Evolutionary conservation across 2,329 filamentous ascomycete species (phyloP), one percentile per base, ranked within the genome.

Genomic region (Sporothrix pseudoabietina): DNA sequence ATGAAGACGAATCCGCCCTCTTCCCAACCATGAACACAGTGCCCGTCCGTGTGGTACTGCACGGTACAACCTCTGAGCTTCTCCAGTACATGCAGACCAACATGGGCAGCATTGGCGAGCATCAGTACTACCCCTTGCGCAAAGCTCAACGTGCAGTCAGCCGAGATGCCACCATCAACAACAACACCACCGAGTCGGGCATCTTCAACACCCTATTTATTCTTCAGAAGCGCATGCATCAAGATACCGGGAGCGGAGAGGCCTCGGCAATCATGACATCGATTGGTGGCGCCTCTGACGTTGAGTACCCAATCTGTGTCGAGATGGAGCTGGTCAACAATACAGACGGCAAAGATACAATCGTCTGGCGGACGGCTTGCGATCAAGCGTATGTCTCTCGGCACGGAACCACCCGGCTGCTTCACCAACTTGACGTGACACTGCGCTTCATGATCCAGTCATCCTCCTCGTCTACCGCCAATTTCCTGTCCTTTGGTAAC

Each of bases 1-100:
- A 92, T 63, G 86, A 88, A 19, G 87, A 89, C 0, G 87, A 92
- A 59, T 81, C 87, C 35, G 81, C 95, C 14, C 85, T 94, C 78
- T 98, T 97, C 78, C 95, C 94, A 0, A 93, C 92, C 0, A 97
- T 98, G 92, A 98, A 97, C 78, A 97, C 94, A 0, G 90, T 97
- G 0, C 88, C 91, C 0, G 85, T 97, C 8, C 87, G 94, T 12
- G 87, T 87, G 1, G 85, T 94, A 2, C 80, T 97, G 2, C 92
- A 96, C 77, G 93, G 93, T 1, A 89, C 86, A 0, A 82, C 87
- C 0, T 76, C 80, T 0, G 86, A 90, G 0, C 90, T 97, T 82
- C 82, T 97, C 39, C 85, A 84, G 14, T 92, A 94, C 78, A 85
- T 94, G 76, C 94, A 97, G 78, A 87, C 90, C 1, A 91, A 88